Base-by-base conservation (phyloP, 805 yeast species). In the Saccharomyces kudriavzevii region DNA sequence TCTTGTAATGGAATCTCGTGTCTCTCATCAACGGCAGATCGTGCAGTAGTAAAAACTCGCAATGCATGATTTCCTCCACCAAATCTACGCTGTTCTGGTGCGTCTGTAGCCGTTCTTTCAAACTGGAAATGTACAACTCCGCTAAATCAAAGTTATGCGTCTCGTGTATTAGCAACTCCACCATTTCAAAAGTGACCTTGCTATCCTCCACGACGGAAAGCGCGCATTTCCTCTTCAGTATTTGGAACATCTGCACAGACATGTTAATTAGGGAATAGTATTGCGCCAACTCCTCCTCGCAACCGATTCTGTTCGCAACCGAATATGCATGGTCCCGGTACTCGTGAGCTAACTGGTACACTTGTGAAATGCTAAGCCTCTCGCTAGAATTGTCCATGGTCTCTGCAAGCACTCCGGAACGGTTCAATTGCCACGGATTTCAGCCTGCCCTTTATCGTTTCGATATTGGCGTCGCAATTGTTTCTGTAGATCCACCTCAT, bases 251-350 rank as follows among this genome's bases (percentile, higher is more conserved):
- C 28, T 52, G 55, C 0, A 72, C 56, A 2, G 70, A 52, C 54
- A 68, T 62, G 13, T 63, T 60, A 0, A 71, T 60, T 49, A 74
- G 52, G 3, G 70, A 59, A 54, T 60, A 69, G 51, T 70, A 71
- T 56, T 70, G 71, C n/a, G 52, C 48, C 48, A 71, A 47, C 22
- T 67, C 61, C 4, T 47, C 45, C 26, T 64, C 64, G 25, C 60
- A 53, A 8, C 49, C 27, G 5, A 69, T 57, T 11, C 45, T 52
- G 10, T 40, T 40, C 2, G 62, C 57, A 13, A 48, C 31, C 24
- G 35, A 27, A 29, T 61, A 58, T 1, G 73, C 72, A 22, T 59
- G 59, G 2, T 50, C 25, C 10, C 57, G 46, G 50, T 64, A 70
- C 51, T 66, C 69, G 9, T 54, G 58, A 17, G 70, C 56, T 22